Conservation (phyloP, 768 basidiomycete genomes). For the Sutorius australiensis region DNA sequence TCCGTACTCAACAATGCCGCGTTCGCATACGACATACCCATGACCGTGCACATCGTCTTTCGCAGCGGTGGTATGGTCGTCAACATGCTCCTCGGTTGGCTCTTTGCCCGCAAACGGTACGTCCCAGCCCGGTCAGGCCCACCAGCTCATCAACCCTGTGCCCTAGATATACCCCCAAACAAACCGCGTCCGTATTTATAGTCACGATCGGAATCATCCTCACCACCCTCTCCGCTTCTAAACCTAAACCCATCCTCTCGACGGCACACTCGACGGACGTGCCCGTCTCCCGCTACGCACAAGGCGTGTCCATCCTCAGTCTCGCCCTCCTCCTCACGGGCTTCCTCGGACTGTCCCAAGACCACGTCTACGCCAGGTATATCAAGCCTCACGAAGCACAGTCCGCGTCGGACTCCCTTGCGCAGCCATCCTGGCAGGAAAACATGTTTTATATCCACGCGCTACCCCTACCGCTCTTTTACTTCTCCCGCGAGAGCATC, state of each 20-base stretch:
- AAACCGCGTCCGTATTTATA: constrained; percentile 72
- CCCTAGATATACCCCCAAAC: constrained; percentile 57
- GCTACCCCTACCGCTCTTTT: constrained; percentile 75
- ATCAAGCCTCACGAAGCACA: constrained; percentile 28
- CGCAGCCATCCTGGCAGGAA: constrained; percentile 69
- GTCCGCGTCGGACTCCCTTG: constrained; percentile 14
- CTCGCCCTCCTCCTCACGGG: constrained; percentile 79
- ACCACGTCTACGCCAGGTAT: constrained; percentile 64
- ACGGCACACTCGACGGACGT: neutral
- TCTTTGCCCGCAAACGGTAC: constrained; percentile 60
- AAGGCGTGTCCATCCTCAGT: constrained; percentile 70
- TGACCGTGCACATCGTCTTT: constrained; percentile 93
- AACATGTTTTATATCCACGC: constrained; percentile 90
- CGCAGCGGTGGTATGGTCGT: constrained; percentile 83
- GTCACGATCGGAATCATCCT: constrained; percentile 77
- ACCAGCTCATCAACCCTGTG: constrained; percentile 2
- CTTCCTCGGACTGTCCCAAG: constrained; percentile 80
- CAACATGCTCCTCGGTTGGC: constrained; percentile 76
- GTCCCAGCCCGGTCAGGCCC: constrained; percentile 17
- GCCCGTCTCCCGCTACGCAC: constrained; percentile 44
- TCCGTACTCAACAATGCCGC: constrained; percentile 90
- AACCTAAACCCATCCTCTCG: constrained; percentile 19
- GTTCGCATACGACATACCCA: constrained; percentile 82
- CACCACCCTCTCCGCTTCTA: constrained; percentile 76
- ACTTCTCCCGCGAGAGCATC: constrained; percentile 54